Conservation (phyloP, 495 filamentous ascomycete genomes). For the Tetracladium marchalianum region DNA sequence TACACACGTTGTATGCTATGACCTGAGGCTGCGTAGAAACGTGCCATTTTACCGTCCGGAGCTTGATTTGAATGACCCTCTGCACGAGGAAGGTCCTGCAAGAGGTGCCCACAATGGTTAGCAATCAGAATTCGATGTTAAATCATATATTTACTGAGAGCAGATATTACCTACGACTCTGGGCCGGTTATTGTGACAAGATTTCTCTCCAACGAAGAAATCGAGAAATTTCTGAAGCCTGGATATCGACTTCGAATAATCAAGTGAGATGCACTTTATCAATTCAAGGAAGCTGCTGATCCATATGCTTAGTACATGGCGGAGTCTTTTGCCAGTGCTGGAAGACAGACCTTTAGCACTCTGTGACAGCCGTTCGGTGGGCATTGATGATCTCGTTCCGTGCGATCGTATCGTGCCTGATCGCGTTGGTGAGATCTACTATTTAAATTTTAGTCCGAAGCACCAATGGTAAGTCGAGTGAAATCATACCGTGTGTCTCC, state of each 20-base stretch:
- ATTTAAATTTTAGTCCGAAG: conserved; percentile 10
- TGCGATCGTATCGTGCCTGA: conserved; percentile 8
- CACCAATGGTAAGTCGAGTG: too few relatives aligned
- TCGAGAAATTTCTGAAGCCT: conserved; percentile 1
- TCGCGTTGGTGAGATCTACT: conserved; percentile 10
- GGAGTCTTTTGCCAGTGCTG: conserved; percentile 7
- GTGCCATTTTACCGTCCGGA: conserved; percentile 1
- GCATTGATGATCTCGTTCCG: conserved; percentile 7
- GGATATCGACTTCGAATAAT: conserved; percentile 10
- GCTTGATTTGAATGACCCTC: conserved; percentile 7
- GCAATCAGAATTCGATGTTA: not conserved
- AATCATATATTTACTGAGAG: not conserved
- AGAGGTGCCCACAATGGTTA: conserved; percentile 13
- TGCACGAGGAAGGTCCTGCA: conserved; percentile 10
- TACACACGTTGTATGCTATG: conserved; percentile 8
- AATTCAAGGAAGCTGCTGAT: too few relatives aligned
- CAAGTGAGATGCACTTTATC: conserved; percentile 14
- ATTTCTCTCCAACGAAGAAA: conserved; percentile 2
- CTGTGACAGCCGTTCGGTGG: conserved; percentile 14
- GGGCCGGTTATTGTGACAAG: conserved; percentile 9
- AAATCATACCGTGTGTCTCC: too few relatives aligned
- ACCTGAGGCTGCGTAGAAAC: conserved; percentile 8
- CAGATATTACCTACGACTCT: conserved; percentile 15
- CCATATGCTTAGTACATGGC: conserved; percentile 6
- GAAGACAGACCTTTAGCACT: conserved; percentile 14